These are phyloP conservation scores for Talaromyces albobiverticillius DNA, from an alignment of 2,329 filamentous ascomycete species.

Conservation along the genomic window DNA sequence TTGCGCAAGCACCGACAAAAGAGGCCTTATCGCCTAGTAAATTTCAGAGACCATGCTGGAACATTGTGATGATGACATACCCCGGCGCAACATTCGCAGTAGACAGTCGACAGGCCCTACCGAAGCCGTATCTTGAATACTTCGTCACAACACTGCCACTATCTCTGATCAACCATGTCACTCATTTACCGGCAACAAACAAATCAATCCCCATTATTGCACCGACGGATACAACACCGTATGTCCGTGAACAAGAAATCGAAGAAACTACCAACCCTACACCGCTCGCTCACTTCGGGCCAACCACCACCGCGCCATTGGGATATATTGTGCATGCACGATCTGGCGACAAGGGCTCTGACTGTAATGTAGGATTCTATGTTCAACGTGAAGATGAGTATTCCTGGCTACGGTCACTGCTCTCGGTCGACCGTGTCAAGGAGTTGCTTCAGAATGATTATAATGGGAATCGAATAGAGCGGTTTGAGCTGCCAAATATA, in stretches of 20 bases:
- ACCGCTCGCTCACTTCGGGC: neutral
- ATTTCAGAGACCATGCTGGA: constrained; percentile 23
- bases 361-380: constrained; percentile 49
- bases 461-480: neutral
- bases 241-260: neutral
- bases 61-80: constrained; percentile 26
- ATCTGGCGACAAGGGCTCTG: constrained; percentile 45
- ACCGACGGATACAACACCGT: neutral
- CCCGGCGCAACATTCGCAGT: constrained; percentile 23
- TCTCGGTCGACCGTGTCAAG: constrained; percentile 6
- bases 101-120: neutral
- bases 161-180: constrained; percentile 21
- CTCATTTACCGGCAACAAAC: constrained; percentile 27
- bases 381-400: constrained; percentile 42
- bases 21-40: constrained; percentile 19
- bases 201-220: constrained; percentile 4
- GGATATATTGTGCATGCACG: constrained; percentile 36
- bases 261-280: neutral
- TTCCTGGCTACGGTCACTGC: constrained; percentile 35
- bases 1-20: constrained; percentile 39
- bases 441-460: neutral
- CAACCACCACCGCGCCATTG: constrained; percentile 14
- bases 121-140: constrained; percentile 24
- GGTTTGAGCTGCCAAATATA: neutral
- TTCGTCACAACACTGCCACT: constrained; percentile 28